phyloP scores from a whole-genome alignment of 345 rosid species.

The Anacardium occidentale region DNA sequence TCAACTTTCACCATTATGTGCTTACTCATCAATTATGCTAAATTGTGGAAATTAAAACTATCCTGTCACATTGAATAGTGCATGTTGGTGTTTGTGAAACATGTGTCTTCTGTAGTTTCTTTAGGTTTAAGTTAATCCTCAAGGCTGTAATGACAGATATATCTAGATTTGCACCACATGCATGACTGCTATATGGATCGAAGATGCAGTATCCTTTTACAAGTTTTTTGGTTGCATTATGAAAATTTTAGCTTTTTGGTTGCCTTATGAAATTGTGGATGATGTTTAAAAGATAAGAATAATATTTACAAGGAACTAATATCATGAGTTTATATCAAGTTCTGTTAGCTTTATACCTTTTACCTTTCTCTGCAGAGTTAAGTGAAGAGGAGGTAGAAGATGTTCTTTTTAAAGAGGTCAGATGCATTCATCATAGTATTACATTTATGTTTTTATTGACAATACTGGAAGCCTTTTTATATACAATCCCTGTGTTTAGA shows the following conservation, averaged over 20 bases:
- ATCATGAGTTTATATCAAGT: background rate
- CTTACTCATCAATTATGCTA: background rate
- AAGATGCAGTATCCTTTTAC: background rate
- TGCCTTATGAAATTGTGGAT: no score
- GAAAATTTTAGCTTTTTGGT: background rate
- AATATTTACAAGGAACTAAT: background rate
- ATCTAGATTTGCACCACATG: background rate
- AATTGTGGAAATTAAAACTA: background rate
- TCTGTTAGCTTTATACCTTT: background rate
- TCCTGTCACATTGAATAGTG: background rate
- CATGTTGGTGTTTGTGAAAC: background rate
- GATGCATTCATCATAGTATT: slow-evolving; percentile 15
- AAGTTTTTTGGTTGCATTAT: background rate
- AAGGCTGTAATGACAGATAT: background rate
- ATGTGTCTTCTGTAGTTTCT: background rate
- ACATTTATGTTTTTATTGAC: background rate
- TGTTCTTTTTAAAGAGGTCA: slow-evolving; percentile 83
- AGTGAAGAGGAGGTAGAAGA: slow-evolving; percentile 80
- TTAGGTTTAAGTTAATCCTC: background rate
- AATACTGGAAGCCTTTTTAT: background rate
- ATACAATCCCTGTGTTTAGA: background rate
- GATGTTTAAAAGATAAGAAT: background rate
- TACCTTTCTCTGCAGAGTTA: slow-evolving; percentile 53
- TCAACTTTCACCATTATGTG: slow-evolving; percentile 4
- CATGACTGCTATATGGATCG: background rate